These are phyloP conservation scores for Diplosphaera chodatii DNA, from an alignment of 139 green algal species.

Conservation along the genomic window DNA sequence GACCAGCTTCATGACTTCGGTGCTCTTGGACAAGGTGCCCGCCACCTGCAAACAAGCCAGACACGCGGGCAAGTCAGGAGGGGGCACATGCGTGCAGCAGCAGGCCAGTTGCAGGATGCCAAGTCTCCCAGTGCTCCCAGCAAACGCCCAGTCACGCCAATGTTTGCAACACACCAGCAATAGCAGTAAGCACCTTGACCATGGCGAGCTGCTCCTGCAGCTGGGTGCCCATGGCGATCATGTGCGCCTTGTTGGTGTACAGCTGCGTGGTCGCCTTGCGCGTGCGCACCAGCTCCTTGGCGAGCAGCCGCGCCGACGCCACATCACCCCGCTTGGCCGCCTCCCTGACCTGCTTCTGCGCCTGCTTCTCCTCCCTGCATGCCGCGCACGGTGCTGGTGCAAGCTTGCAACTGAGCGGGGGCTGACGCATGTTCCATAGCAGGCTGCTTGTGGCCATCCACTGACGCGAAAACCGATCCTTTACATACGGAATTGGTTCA, in stretches of 20 bases:
- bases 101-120: too few relatives aligned
- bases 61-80: too few relatives aligned
- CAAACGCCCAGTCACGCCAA: too few relatives aligned
- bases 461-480: too few relatives aligned
- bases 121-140: background rate
- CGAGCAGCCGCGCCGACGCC: slow-evolving; percentile 48
- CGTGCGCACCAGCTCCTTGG: slow-evolving; percentile 70
- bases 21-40: slow-evolving; percentile 61
- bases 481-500: too few relatives aligned
- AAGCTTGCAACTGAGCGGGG: too few relatives aligned
- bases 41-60: slow-evolving; percentile 41
- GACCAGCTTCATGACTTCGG: slow-evolving; percentile 76
- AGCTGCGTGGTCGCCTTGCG: slow-evolving; percentile 51
- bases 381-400: too few relatives aligned
- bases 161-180: too few relatives aligned
- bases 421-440: too few relatives aligned
- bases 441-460: too few relatives aligned
- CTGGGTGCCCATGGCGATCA: slow-evolving; percentile 63
- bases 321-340: slow-evolving; percentile 77
- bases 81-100: too few relatives aligned
- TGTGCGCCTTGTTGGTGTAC: slow-evolving; percentile 79
- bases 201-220: slow-evolving; percentile 75
- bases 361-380: slow-evolving; percentile 67
- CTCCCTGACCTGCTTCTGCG: slow-evolving; percentile 63
- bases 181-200: slow-evolving; percentile 4